phyloP scores from a whole-genome alignment of 768 basidiomycete species.

The Tylopilus plumbeoviolaceoides region DNA sequence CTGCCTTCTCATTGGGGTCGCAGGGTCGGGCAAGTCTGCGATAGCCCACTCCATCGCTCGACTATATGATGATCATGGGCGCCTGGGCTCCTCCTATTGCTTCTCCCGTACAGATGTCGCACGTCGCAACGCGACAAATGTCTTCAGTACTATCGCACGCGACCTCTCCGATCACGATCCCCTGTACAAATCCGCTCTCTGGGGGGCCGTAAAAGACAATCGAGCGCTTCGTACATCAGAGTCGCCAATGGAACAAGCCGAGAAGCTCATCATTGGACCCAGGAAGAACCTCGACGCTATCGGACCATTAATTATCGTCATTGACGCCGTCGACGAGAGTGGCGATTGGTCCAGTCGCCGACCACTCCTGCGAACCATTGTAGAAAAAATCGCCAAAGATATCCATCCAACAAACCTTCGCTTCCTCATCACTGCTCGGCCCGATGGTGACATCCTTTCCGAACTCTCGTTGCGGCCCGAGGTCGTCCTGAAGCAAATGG shows the following conservation, averaged over 20 bases:
- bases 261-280: neutral
- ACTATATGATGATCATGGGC: neutral
- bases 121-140: neutral
- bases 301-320: neutral
- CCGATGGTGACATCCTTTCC: slow-evolving; percentile 9
- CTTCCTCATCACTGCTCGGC: slow-evolving; percentile 11
- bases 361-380: neutral
- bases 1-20: too few relatives aligned
- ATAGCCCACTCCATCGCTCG: too few relatives aligned
- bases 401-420: too few relatives aligned
- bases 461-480: neutral
- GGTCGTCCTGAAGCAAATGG: neutral
- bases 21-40: too few relatives aligned
- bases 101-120: neutral
- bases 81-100: neutral
- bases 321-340: neutral
- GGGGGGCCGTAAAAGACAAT: neutral
- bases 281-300: neutral
- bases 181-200: neutral
- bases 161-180: too few relatives aligned
- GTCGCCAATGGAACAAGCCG: neutral
- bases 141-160: neutral
- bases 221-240: neutral
- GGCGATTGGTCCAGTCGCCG: neutral
- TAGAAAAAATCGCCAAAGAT: neutral